Evolutionary conservation across 768 basidiomycete genomes (phyloP), one percentile per base, ranked within the genome.

Genomic region (Russula vinacea): DNA sequence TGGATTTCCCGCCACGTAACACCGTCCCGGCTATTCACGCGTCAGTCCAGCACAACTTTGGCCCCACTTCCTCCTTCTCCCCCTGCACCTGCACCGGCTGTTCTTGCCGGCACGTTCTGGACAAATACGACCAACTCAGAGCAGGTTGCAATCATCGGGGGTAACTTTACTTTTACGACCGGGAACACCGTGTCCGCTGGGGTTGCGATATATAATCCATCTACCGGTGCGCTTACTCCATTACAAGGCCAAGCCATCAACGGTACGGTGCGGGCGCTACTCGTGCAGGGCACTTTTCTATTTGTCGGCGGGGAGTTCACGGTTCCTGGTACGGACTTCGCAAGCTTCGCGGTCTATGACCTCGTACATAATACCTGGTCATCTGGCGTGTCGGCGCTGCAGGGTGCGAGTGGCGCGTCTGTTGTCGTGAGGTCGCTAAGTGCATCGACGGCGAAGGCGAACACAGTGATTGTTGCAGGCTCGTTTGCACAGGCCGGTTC

Each of bases 51-150:
- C 49, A 66, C 75, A 1, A 74, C 77, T 35, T 71, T 83, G 8
- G 67, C 80, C 2, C 74, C 82, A 1, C 81, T 92, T n/a, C 87
- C 90, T 17, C 60, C 82, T 17, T 50, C 76, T 1, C 78, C 83
- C 33, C 75, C 84, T 11, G 79, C 85, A 2, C 77, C 82, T 1
- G 90, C 92, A 1, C 92, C 94, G 0, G 86, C 92, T 19, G 84
- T 98, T 64, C 79, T 97, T 60, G 83, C 92, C 0, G 96, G 92
- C 37, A 83, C 84, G 2, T 98, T 94, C 78, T 98, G 92, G 92
- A 89, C 84, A 8, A 97, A 98, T 71, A 79, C 79, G 42, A 82
- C 87, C 2, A 84, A 84, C 3, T 77, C 77, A 11, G 80, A 82
- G 51, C 84, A 90, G 61, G 74, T 92, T 22, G 84, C 85, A 49